Conservation (phyloP, 176 grass and related monocot species). For the Carex pumila region DNA sequence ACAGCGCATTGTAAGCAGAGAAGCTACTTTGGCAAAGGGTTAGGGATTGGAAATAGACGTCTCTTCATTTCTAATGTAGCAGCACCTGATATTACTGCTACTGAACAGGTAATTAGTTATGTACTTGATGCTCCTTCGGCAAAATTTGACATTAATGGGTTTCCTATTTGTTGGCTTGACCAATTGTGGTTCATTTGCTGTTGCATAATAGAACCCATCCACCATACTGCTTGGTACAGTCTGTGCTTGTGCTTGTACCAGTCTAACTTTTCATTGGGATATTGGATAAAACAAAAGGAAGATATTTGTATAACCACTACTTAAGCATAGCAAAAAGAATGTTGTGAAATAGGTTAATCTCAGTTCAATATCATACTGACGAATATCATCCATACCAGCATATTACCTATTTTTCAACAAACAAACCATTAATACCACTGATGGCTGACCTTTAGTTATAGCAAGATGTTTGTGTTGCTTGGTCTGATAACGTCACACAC, state of each 20-base stretch:
- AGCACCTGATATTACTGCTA: conserved; percentile 14
- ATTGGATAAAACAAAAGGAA: neutral
- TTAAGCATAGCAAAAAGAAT: neutral
- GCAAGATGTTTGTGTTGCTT: neutral
- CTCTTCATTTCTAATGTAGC: conserved; percentile 24
- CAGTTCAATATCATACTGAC: neutral
- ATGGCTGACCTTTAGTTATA: neutral
- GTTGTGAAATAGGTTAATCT: neutral
- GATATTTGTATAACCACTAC: neutral
- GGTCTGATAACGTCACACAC: neutral
- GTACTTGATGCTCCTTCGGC: neutral
- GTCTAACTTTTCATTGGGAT: neutral
- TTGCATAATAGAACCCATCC: neutral
- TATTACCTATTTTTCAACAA: neutral
- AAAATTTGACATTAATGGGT: neutral
- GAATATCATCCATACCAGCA: neutral
- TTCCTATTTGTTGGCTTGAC: neutral
- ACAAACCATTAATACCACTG: neutral
- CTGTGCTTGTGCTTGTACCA: neutral
- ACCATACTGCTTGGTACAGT: neutral
- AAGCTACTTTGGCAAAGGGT: conserved; percentile 16
- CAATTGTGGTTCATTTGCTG: neutral
- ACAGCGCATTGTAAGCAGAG: conserved; percentile 17
- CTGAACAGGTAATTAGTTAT: conserved; percentile 20
- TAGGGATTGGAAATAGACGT: neutral